Evolutionary conservation across 441 rosid species (phyloP).

Genomic region (Croton laevigatus): DNA sequence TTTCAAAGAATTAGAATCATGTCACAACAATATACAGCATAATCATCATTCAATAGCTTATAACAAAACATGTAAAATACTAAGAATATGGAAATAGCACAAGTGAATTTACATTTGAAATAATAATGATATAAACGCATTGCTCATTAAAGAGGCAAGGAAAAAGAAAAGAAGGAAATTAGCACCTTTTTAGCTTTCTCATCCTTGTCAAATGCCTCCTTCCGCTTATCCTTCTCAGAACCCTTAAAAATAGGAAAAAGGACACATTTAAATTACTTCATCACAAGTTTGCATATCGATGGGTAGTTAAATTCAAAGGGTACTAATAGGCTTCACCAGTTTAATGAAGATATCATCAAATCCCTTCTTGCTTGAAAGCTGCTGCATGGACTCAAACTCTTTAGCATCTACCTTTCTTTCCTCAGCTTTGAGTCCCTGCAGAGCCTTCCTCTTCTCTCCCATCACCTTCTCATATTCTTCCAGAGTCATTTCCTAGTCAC

Average conservation of each 20-base stretch:
- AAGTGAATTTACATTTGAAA: neutral
- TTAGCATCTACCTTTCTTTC: constrained; percentile 77
- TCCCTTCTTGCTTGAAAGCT: constrained; percentile 78
- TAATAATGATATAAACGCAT: neutral
- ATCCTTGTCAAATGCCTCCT: constrained; percentile 68
- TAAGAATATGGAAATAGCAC: neutral
- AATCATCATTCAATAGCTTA: neutral
- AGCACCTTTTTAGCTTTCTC: constrained; percentile 71
- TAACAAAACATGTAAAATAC: neutral
- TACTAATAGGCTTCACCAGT: constrained; percentile 42
- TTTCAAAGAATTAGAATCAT: neutral
- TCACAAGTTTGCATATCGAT: neutral
- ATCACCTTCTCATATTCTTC: constrained; percentile 82
- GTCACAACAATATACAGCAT: neutral
- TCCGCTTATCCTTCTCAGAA: constrained; percentile 81
- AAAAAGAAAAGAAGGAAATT: too few species aligned
- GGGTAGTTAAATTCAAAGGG: neutral
- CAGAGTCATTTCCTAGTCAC: constrained; percentile 65
- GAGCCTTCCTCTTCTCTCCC: constrained; percentile 77
- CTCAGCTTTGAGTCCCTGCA: constrained; percentile 59
- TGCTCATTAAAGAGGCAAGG: neutral
- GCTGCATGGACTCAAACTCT: constrained; percentile 73
- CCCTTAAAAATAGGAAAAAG: constrained; percentile 41
- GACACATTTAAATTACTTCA: neutral
- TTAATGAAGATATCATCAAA: constrained; percentile 73